phyloP scores from a whole-genome alignment of 2,329 filamentous ascomycete genomes.

The Rhynchosporium graminicola region DNA sequence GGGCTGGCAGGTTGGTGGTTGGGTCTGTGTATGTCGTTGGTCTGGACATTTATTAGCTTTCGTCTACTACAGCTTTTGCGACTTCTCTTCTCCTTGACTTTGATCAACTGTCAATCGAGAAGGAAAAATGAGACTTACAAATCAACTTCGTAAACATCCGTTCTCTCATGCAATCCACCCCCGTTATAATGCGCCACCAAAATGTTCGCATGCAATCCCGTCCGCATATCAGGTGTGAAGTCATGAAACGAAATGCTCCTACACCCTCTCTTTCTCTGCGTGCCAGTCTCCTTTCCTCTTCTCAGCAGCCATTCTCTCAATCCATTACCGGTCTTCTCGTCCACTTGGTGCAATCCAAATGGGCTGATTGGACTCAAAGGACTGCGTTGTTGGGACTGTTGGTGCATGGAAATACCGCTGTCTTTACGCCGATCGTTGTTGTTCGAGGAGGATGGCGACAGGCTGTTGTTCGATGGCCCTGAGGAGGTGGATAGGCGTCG shows the following conservation, averaged over 20 bases:
- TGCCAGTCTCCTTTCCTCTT: constrained; percentile 26
- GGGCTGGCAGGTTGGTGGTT: constrained; percentile 12
- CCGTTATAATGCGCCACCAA: constrained; percentile 30
- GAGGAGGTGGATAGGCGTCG: neutral
- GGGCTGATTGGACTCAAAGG: constrained; percentile 2
- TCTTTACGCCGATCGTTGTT: neutral
- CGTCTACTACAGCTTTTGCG: neutral
- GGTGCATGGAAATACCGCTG: constrained; percentile 2
- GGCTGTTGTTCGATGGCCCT: neutral
- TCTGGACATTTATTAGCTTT: constrained; percentile 3
- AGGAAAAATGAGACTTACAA: constrained; percentile 30
- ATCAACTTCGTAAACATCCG: constrained; percentile 35
- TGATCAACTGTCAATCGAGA: neutral
- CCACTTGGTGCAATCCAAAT: constrained; percentile 19
- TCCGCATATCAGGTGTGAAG: constrained; percentile 32
- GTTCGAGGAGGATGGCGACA: neutral
- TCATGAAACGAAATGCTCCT: constrained; percentile 36
- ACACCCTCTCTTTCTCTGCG: constrained; percentile 27
- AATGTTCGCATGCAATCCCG: constrained; percentile 22
- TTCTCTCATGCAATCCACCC: constrained; percentile 19
- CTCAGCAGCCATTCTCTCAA: constrained; percentile 34
- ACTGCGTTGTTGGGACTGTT: neutral
- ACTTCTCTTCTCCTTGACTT: neutral
- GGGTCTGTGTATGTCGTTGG: constrained; percentile 22
- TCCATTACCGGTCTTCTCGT: constrained; percentile 34